Conservation (phyloP, 2,329 filamentous ascomycete species). For the Microsporum ferrugineum region DNA sequence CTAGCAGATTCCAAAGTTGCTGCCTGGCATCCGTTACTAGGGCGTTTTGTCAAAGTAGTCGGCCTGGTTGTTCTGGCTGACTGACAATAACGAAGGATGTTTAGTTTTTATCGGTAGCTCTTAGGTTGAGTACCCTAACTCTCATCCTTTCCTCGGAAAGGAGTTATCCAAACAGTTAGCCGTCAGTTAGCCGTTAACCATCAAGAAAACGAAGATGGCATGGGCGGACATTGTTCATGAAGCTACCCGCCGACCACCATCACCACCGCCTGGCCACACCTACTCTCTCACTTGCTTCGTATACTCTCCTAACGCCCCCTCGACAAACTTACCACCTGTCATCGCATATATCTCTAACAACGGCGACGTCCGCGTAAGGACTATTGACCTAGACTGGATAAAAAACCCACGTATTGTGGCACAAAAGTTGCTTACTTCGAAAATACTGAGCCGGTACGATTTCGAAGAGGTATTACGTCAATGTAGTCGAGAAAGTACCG, state of each 20-base stretch:
- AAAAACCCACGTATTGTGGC: slow-evolving; percentile 1
- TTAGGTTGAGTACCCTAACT: too few species aligned
- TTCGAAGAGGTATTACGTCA: not conserved
- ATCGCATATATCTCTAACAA: not conserved
- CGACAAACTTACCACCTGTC: not conserved
- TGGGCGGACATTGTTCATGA: not conserved
- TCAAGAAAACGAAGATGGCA: not conserved
- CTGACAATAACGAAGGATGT: too few species aligned
- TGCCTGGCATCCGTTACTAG: too few species aligned
- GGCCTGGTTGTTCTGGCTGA: too few species aligned
- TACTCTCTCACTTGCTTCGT: not conserved
- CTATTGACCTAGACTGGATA: slow-evolving; percentile 1
- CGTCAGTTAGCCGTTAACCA: too few species aligned
- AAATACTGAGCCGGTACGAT: not conserved
- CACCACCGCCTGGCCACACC: not conserved
- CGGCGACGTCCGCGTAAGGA: not conserved
- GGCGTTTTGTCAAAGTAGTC: too few species aligned
- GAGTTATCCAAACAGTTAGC: too few species aligned
- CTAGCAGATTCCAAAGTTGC: too few species aligned
- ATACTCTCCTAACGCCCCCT: not conserved
- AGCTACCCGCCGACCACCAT: slow-evolving; percentile 1
- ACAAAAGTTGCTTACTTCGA: not conserved
- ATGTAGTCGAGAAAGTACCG: not conserved
- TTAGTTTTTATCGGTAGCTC: too few species aligned
- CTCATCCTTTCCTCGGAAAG: too few species aligned